These are phyloP conservation scores for Suhomyces sp. DNA, from an alignment of 805 yeast species.

Conservation along the genomic window DNA sequence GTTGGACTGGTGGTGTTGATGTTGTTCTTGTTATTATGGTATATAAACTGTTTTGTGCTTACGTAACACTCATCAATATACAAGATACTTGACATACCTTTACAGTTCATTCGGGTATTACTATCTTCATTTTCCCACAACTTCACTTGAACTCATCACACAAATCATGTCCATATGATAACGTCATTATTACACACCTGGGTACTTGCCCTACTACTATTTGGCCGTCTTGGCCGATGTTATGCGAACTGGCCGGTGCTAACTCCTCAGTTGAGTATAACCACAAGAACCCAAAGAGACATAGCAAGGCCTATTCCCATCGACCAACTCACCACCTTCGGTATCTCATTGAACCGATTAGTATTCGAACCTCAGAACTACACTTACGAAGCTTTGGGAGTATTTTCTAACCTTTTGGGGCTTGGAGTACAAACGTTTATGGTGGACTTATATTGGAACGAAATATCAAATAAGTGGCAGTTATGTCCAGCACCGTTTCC, in stretches of 20 bases:
- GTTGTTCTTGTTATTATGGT: neutral
- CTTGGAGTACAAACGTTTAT: conserved; percentile 48
- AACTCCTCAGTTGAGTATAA: conserved; percentile 14
- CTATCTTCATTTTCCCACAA: too few species aligned
- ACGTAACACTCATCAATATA: too few species aligned
- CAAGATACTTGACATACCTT: too few species aligned
- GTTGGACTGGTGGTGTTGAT: neutral
- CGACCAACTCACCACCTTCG: conserved; percentile 32
- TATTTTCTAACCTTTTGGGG: conserved; percentile 24
- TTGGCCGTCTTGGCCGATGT: too few species aligned
- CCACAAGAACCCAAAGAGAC: conserved; percentile 37
- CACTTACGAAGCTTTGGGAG: conserved; percentile 14
- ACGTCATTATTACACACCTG: too few species aligned
- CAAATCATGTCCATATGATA: too few species aligned
- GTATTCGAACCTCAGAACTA: conserved; percentile 30
- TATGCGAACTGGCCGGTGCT: conserved; percentile 4
- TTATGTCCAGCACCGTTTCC: conserved; percentile 51
- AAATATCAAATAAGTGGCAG: conserved; percentile 46
- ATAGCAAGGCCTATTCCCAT: conserved; percentile 28
- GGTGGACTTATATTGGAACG: conserved; percentile 59
- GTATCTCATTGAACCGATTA: conserved; percentile 29
- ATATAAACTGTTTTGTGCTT: too few species aligned
- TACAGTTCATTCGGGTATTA: too few species aligned
- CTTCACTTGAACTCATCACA: too few species aligned
- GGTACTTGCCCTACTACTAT: too few species aligned